Evolutionary conservation across 164 flowering plant species (phyloP).

Genomic region (Macadamia tetraphylla): DNA sequence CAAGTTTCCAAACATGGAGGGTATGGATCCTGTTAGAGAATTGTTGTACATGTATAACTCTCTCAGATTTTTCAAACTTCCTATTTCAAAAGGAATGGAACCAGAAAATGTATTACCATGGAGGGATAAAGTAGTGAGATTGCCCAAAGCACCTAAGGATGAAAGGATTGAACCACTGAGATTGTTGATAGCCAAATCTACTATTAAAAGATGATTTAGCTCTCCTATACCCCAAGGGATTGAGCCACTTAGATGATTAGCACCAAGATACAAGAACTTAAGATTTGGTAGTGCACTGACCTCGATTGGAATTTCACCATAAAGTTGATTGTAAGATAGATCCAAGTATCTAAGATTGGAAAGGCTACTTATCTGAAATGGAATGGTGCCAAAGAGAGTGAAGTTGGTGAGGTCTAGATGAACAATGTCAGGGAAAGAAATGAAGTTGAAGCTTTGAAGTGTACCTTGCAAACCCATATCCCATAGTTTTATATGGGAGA

Average conservation of each 20-base stretch:
- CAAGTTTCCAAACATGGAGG: background rate
- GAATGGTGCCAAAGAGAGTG: background rate
- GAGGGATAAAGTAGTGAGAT: too few species aligned
- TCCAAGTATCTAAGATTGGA: background rate
- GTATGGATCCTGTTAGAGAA: background rate
- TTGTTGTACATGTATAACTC: background rate
- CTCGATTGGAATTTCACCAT: slow-evolving; percentile 14
- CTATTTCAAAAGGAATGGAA: background rate
- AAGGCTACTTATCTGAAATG: too few species aligned
- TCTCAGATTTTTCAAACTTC: background rate
- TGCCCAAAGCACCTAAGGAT: too few species aligned
- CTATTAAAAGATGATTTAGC: background rate
- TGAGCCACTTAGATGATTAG: background rate
- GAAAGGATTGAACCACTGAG: background rate
- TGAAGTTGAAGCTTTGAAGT: background rate
- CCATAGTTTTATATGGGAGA: background rate
- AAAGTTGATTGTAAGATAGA: background rate
- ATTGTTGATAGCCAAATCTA: background rate
- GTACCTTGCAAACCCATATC: background rate
- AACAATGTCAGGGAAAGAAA: background rate
- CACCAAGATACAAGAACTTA: too few species aligned
- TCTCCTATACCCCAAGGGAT: background rate
- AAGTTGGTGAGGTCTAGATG: background rate
- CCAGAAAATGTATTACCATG: background rate
- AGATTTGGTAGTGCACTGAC: background rate